Evolutionary conservation across 176 grass and related monocot species (phyloP).

Genomic region (Eleusine indica): DNA sequence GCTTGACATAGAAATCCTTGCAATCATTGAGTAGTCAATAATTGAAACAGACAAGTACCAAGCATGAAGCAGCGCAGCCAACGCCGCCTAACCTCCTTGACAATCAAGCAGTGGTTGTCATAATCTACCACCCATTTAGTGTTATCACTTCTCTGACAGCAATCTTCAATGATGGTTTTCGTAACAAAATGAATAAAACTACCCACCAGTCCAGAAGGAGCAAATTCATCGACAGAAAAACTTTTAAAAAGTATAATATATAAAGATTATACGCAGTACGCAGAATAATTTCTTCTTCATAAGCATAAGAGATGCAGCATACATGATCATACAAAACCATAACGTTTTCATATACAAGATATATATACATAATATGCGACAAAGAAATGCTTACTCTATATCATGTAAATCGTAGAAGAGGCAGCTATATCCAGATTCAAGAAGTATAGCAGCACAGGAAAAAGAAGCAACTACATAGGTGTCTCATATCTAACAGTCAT

Average conservation of each 20-base stretch:
- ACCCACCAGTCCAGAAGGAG: background rate
- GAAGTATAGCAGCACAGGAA: background rate
- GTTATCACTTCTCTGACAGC: background rate
- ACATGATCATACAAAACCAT: background rate
- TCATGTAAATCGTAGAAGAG: constrained; percentile 15
- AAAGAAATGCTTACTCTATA: constrained; percentile 21
- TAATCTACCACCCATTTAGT: background rate
- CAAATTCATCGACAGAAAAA: background rate
- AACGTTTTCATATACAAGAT: constrained; percentile 14
- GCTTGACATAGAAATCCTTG: background rate
- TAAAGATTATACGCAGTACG: background rate
- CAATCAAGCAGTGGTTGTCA: background rate
- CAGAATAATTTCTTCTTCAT: background rate
- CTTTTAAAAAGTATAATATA: background rate
- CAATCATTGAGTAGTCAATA: constrained; percentile 16
- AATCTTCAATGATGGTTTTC: background rate
- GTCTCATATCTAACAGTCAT: constrained; percentile 9
- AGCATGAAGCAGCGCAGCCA: constrained; percentile 10
- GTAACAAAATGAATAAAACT: background rate
- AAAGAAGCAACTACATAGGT: constrained; percentile 10
- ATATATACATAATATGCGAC: background rate
- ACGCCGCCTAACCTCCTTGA: background rate
- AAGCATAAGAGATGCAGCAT: background rate
- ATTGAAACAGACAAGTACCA: constrained; percentile 13
- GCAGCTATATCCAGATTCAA: background rate